Conservation (phyloP, 805 yeast genomes). For the Candida michaelii region DNA sequence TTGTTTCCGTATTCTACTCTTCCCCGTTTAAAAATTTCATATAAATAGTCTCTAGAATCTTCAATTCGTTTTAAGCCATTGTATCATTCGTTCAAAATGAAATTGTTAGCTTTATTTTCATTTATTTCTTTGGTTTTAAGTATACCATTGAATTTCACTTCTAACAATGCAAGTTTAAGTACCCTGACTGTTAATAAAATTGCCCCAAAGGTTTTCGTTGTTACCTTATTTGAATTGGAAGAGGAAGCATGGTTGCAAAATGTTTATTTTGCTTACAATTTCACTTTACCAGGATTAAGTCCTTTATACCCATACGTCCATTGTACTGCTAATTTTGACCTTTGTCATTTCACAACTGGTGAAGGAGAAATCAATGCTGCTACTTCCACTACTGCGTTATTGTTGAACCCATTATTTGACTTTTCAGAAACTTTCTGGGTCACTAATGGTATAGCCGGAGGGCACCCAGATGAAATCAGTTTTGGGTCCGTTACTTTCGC, state of each 20-base stretch:
- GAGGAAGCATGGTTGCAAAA: conserved; percentile 52
- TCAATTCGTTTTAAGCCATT: background rate
- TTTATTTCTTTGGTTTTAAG: conserved; percentile 6
- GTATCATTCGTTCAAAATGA: conserved; percentile 1
- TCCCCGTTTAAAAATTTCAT: background rate
- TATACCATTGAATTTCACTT: conserved; percentile 6
- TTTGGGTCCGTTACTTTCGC: conserved; percentile 62
- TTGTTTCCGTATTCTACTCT: conserved; percentile 3
- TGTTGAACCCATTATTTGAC: conserved; percentile 55
- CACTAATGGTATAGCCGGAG: conserved; percentile 67
- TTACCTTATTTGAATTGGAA: conserved; percentile 57
- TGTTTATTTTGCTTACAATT: conserved; percentile 49
- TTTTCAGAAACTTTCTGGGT: conserved; percentile 59
- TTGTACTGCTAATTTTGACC: conserved; percentile 48
- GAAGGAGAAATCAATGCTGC: conserved; percentile 73
- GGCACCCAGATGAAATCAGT: conserved; percentile 55
- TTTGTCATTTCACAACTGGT: conserved; percentile 67
- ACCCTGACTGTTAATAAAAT: conserved; percentile 11
- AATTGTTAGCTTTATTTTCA: conserved; percentile 2
- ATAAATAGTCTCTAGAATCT: background rate
- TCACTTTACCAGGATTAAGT: conserved; percentile 65
- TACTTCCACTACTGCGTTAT: conserved; percentile 52
- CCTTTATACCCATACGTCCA: conserved; percentile 57
- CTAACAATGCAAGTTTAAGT: background rate
- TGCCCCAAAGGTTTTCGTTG: conserved; percentile 54